Percentiles rank a stretch among this genome's conserved stretches.
Conservation (phyloP, 805 yeast species). For the Teunomyces kruisii region DNA sequence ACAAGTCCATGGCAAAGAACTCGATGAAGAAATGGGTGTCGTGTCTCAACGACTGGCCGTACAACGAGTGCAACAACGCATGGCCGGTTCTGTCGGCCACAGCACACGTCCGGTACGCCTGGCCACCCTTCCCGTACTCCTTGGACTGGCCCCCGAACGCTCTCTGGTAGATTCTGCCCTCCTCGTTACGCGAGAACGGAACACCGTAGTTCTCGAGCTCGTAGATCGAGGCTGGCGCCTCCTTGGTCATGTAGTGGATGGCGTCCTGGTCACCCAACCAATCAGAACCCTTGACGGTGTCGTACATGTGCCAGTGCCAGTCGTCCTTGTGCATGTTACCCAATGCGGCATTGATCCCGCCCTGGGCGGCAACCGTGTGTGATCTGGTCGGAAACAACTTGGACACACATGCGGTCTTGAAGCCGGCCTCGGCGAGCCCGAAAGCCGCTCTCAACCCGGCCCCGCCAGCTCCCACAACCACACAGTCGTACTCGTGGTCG, state of each 20-base stretch:
- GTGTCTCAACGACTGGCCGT: conserved; percentile 95
- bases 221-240: conserved; percentile 93
- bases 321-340: conserved; percentile 98
- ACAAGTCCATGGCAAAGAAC: conserved; percentile 90
- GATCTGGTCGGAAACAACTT: conserved; percentile 98
- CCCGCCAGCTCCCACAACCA: conserved; percentile 99
- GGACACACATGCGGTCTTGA: conserved; percentile 95
- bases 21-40: conserved; percentile 98
- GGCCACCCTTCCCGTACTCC: conserved; percentile 97
- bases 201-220: conserved; percentile 98
- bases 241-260: conserved; percentile 97
- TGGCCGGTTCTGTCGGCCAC: conserved; percentile 99
- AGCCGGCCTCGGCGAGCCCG: conserved; percentile 95
- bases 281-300: conserved; percentile 98
- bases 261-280: conserved; percentile 99
- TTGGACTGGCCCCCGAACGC: conserved; percentile 98
- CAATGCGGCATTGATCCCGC: conserved; percentile 98
- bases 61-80: conserved; percentile 90
- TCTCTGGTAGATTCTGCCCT: conserved; percentile 96
- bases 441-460: conserved; percentile 99
- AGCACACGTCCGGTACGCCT: conserved; percentile 98
- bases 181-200: conserved; percentile 95
- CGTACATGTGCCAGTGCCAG: conserved; percentile 99
- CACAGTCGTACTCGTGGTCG: conserved; percentile 97
- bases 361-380: conserved; percentile 99